phyloP scores from a whole-genome alignment of 2,329 filamentous ascomycete species.

The Ilyonectria robusta region DNA sequence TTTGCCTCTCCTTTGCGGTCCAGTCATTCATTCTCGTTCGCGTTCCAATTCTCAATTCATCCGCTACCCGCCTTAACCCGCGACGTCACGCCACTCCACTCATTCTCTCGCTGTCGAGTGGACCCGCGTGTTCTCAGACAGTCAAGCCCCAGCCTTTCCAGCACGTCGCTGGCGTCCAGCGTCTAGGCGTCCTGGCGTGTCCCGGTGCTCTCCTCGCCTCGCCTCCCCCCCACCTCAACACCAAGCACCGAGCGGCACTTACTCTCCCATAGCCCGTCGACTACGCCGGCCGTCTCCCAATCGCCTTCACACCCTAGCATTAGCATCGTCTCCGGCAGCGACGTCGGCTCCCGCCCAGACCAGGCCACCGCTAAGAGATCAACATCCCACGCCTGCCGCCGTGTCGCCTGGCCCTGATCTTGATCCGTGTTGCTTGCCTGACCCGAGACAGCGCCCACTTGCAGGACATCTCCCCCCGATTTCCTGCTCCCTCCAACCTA shows the following conservation, averaged over 20 bases:
- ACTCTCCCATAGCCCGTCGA: slow-evolving; percentile 1
- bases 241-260: slow-evolving; percentile 24
- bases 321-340: slow-evolving; percentile 32
- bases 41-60: slow-evolving; percentile 38
- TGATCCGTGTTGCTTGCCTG: slow-evolving; percentile 42
- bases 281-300: neutral
- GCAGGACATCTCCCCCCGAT: slow-evolving; percentile 3
- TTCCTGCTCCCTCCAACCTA: slow-evolving; percentile 29
- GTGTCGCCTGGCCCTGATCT: slow-evolving; percentile 37
- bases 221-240: slow-evolving; percentile 10
- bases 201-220: neutral
- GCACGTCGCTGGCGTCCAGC: neutral
- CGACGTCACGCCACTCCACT: slow-evolving; percentile 43
- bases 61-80: slow-evolving; percentile 30
- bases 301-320: slow-evolving; percentile 25
- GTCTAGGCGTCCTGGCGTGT: neutral
- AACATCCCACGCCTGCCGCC: slow-evolving; percentile 34
- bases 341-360: slow-evolving; percentile 29
- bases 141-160: slow-evolving; percentile 2
- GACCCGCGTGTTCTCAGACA: slow-evolving; percentile 16
- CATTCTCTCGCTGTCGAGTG: slow-evolving; percentile 30
- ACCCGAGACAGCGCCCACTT: slow-evolving; percentile 14
- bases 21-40: slow-evolving; percentile 34
- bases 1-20: slow-evolving; percentile 34
- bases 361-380: slow-evolving; percentile 26